Conservation (phyloP, 164 flowering plant genomes). For the Stephania yunnanensis region DNA sequence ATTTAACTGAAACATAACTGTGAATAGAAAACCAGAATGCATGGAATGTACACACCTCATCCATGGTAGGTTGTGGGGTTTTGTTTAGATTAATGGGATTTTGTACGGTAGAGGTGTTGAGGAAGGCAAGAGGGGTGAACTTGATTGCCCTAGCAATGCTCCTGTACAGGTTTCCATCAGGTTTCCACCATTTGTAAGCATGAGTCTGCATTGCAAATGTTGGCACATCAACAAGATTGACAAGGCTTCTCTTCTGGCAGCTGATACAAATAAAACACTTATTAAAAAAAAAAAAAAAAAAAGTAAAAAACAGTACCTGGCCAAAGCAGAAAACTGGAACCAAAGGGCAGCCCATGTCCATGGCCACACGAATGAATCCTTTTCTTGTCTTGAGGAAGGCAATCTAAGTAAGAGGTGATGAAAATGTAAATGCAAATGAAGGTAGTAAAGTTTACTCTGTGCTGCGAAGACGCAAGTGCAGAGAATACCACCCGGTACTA, state of each 20-base stretch:
- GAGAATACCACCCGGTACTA: conserved; percentile 88
- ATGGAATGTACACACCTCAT: conserved; percentile 49
- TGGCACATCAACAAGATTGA: conserved; percentile 1
- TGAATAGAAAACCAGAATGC: background rate
- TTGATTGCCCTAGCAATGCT: conserved; percentile 58
- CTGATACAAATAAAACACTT: too few species aligned
- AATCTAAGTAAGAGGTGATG: conserved; percentile 27
- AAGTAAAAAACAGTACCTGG: conserved; percentile 41
- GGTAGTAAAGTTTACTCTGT: too few species aligned
- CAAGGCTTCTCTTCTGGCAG: background rate
- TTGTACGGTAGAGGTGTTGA: conserved; percentile 65
- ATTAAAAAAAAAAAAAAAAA: too few species aligned
- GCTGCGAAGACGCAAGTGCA: too few species aligned
- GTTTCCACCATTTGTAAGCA: conserved; percentile 88
- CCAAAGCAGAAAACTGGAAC: conserved; percentile 94
- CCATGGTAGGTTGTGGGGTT: conserved; percentile 58
- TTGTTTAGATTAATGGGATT: conserved; percentile 54
- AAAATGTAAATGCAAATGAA: too few species aligned
- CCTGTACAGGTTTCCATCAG: conserved; percentile 47
- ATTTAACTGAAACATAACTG: background rate
- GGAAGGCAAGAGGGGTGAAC: conserved; percentile 75
- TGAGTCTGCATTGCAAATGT: conserved; percentile 37
- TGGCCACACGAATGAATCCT: conserved; percentile 92
- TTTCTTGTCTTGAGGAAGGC: conserved; percentile 62
- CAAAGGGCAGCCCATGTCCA: conserved; percentile 68